phyloP scores from a whole-genome alignment of 345 rosid species.

The Eucalyptus pauciflora region DNA sequence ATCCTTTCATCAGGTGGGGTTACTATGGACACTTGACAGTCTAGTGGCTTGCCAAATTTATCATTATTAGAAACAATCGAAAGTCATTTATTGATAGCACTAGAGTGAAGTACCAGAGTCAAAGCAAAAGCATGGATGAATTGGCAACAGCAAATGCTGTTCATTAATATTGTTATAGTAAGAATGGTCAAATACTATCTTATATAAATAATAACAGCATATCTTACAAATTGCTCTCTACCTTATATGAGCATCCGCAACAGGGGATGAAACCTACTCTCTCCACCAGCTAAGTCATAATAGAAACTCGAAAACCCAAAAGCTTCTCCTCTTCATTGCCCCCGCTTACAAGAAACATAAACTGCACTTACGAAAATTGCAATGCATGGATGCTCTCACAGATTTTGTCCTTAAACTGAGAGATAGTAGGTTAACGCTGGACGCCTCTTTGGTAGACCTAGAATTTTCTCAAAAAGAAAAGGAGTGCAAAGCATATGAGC shows the following conservation, averaged over 20 bases:
- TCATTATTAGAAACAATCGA: neutral
- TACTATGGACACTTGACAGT: neutral
- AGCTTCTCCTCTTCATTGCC: too few relatives aligned
- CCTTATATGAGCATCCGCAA: too few relatives aligned
- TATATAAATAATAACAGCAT: too few relatives aligned
- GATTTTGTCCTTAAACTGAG: neutral
- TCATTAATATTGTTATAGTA: neutral
- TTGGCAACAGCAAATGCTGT: neutral
- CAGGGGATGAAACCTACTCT: accelerated
- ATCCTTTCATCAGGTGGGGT: neutral
- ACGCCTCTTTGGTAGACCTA: neutral
- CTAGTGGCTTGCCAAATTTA: neutral
- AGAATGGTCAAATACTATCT: neutral
- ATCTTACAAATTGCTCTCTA: too few relatives aligned
- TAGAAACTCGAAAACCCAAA: too few relatives aligned
- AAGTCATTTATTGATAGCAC: neutral
- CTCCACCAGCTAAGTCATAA: too few relatives aligned
- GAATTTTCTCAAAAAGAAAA: neutral
- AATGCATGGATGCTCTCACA: too few relatives aligned
- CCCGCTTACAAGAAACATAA: too few relatives aligned
- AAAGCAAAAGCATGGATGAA: neutral
- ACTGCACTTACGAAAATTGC: too few relatives aligned
- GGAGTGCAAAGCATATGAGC: neutral
- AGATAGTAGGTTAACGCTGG: too few relatives aligned
- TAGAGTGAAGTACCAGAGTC: neutral